Evolutionary conservation across 345 rosid genomes (phyloP), one percentile per base, ranked within the genome.

Genomic region (Raphanus raphanistrum): DNA sequence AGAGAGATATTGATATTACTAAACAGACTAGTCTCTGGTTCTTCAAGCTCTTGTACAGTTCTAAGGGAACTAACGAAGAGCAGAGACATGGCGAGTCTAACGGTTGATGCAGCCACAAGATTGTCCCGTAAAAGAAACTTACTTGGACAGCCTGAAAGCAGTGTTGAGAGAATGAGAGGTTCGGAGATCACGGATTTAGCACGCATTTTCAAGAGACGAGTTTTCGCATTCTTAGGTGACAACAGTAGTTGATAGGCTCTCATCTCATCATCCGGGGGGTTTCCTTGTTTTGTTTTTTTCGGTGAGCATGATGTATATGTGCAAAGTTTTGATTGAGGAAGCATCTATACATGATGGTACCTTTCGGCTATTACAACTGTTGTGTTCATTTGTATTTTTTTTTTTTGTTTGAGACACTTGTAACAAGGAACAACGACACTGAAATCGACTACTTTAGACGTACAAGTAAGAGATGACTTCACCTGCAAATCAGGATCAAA

Each of bases 1-100:
- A 86, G 98, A 71, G 99, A 95, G 82, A 84, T 84, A 61, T 58
- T 92, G 75, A 95, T 92, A 82, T 69, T 92, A 79, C 93, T 92
- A 5, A 91, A 95, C 71, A 82, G 99, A 72, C 91, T 90, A 1
- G 92, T 86, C 29, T 91, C 98, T 45, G 86, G 83, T 62, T 82
- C 90, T 2, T 76, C 71, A 15, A 87, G 86, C 76, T 89, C 96
- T 36, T 78, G 88, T 17, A 82, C 85, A 0, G 79, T 85, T 5
- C 81, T 95, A 79, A 83, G 82, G 70, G 80, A 68, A 32, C 68
- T 95, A 73, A 91, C 96, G 27, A 85, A 80, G 58, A 87, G 85
- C 82, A 84, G 98, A 80, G 92, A 90, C 80, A 87, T 88, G 90
- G 98, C 87, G 35, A 85, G 89, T 77, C 77, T 92, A 86, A 90